A percentile compares a stretch with the other conserved stretches of the same genome.
phyloP scores from a whole-genome alignment of 805 yeast genomes.

The Ogataea haglerorum region DNA sequence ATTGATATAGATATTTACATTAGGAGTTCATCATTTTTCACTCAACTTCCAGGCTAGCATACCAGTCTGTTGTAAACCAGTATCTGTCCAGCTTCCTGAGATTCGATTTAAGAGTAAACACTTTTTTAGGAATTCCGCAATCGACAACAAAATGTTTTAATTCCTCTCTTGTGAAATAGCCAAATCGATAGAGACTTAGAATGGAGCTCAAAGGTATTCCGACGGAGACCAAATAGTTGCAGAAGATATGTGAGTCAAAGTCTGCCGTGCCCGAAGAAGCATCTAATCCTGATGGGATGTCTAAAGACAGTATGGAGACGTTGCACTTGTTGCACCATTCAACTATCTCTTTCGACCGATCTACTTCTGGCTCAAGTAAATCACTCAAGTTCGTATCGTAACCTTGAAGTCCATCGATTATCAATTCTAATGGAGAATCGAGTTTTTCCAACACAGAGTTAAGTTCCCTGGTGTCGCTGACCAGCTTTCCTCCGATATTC shows the following conservation, averaged over 20 bases:
- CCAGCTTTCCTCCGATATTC: slow-evolving; percentile 68
- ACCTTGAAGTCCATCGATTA: slow-evolving; percentile 84
- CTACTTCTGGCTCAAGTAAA: slow-evolving; percentile 42
- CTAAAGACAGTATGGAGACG: slow-evolving; percentile 59
- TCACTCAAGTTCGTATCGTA: slow-evolving; percentile 68
- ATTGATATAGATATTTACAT: background rate
- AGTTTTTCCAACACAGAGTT: slow-evolving; percentile 40
- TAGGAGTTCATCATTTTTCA: slow-evolving; percentile 1
- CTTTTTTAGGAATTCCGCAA: slow-evolving; percentile 63
- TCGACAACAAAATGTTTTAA: slow-evolving; percentile 62
- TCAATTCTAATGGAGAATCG: slow-evolving; percentile 74
- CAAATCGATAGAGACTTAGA: slow-evolving; percentile 56
- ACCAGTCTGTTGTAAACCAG: slow-evolving; percentile 28
- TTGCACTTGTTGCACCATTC: slow-evolving; percentile 61
- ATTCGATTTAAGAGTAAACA: slow-evolving; percentile 39
- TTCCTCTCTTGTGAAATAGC: slow-evolving; percentile 45
- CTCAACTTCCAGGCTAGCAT: slow-evolving; percentile 21
- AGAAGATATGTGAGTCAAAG: slow-evolving; percentile 23
- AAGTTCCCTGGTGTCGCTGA: slow-evolving; percentile 35
- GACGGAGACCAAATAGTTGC: slow-evolving; percentile 61
- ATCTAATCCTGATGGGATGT: slow-evolving; percentile 80
- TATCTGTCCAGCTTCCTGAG: slow-evolving; percentile 46
- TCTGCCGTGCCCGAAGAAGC: slow-evolving; percentile 67
- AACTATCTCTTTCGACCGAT: slow-evolving; percentile 43
- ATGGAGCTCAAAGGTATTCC: slow-evolving; percentile 72